Evolutionary conservation across 192 early-diverging fungal genomes (phyloP), one percentile per base, ranked within the genome.

Genomic region (Obelidium mucronatum): DNA sequence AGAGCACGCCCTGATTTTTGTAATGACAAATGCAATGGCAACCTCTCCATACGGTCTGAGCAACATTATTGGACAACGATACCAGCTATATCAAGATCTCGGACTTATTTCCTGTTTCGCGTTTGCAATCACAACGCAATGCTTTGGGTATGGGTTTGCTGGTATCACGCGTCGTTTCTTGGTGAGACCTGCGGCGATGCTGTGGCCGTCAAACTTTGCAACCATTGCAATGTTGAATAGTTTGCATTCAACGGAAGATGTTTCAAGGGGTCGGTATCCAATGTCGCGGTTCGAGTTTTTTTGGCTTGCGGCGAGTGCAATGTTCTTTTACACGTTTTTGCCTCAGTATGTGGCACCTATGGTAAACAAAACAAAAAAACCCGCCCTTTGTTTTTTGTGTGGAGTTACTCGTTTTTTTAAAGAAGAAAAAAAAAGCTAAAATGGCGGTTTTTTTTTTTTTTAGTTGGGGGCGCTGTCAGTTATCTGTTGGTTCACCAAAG

Each of bases 181-280:
- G n/a, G 94, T 98, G 13, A 88, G 92, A 56, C 95, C 95, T 28
- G 85, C 91, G 2, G 83, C 87, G 15, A 96, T 97, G 94, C 83
- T 96, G 54, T 99, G 95, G 95, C 96, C 96, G 3, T 66, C 85
- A 2, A 91, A 86, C 39, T 69, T 74, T 51, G 51, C 60, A 30
- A 37, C 73, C 30, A 24, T 78, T 66, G 76, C 70, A 34, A 72
- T 72, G 42, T 52, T 95, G 84, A 88, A 90, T 28, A 19, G 44
- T 48, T 48, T 60, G 31, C 58, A 60, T 60, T 17, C n/a, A 60
- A 15, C 13, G 15, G 22, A 28, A 15, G 58, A 60, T 60, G 26
- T 17, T 28, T 15, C 22, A 15, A 28, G 58, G 30, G 33, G 58
- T 2, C 64, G 17, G 30, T 66, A 66, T 35, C 35, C 13, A 28